phyloP scores from a whole-genome alignment of 228 moss, liverwort and hornwort genomes.

The Sphagnum fallax region DNA sequence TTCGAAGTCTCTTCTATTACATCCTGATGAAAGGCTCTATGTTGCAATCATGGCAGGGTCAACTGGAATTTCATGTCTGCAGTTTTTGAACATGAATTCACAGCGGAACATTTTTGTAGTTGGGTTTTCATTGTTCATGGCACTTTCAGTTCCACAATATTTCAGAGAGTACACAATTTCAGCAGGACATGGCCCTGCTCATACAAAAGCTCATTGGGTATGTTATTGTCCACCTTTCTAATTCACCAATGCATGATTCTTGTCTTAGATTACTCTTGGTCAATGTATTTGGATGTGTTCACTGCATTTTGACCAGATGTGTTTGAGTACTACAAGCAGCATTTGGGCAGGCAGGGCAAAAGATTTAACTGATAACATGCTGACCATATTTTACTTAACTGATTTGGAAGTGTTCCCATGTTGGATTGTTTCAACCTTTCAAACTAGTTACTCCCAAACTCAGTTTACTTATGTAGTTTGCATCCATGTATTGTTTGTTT shows the following conservation, averaged over 20 bases:
- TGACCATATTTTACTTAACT: neutral
- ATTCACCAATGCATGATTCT: neutral
- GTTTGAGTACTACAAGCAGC: neutral
- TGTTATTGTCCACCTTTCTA: constrained; percentile 4
- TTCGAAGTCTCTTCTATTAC: too few relatives aligned
- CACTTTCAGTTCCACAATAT: constrained; percentile 85
- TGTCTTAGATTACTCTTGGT: neutral
- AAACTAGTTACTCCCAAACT: too few relatives aligned
- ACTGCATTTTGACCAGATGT: neutral
- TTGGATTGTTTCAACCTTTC: too few relatives aligned
- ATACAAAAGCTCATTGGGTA: constrained; percentile 79
- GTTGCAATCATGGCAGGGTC: constrained; percentile 33
- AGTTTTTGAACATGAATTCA: constrained; percentile 81
- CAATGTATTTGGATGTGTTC: neutral
- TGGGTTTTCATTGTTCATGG: constrained; percentile 79
- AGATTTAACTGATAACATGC: neutral
- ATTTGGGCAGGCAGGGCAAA: neutral
- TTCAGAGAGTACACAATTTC: constrained; percentile 64
- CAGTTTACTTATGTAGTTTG: too few relatives aligned
- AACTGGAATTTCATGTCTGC: constrained; percentile 74
- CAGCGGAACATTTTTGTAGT: constrained; percentile 77
- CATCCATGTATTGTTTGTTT: too few relatives aligned
- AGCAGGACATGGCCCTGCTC: constrained; percentile 67
- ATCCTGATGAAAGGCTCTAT: neutral
- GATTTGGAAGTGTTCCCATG: too few relatives aligned